Evolutionary conservation across 225 moss, liverwort and hornwort species (phyloP).

Genomic region (Lunularia cruciata): DNA sequence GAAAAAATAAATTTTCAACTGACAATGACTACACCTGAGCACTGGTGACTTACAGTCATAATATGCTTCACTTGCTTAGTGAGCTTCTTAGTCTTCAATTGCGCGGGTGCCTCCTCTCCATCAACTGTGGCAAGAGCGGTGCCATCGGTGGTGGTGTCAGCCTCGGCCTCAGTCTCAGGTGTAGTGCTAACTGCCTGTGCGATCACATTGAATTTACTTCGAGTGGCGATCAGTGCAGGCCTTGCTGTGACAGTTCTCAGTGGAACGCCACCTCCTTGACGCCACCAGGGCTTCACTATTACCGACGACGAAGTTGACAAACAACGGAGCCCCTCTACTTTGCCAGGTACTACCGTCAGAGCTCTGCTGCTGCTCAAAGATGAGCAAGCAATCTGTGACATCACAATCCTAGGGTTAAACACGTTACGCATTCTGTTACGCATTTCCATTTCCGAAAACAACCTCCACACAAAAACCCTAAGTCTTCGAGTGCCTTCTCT

Average conservation of each 20-base stretch:
- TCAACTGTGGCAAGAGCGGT: constrained; percentile 40
- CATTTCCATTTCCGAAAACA: no score
- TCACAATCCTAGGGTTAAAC: background rate
- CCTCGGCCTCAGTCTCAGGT: constrained; percentile 56
- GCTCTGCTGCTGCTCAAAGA: constrained; percentile 65
- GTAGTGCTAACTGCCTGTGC: constrained; percentile 78
- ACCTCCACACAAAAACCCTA: constrained; percentile 8
- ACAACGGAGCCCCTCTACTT: constrained; percentile 49
- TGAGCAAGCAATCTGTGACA: constrained; percentile 69
- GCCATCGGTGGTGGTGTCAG: constrained; percentile 35
- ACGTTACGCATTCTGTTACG: no score
- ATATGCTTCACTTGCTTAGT: constrained; percentile 97
- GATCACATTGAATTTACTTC: constrained; percentile 57
- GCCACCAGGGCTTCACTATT: constrained; percentile 71
- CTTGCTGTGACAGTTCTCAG: constrained; percentile 60
- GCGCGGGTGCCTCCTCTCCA: constrained; percentile 52
- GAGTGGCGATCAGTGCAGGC: constrained; percentile 47
- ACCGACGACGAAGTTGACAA: constrained; percentile 51
- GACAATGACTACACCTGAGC: no score
- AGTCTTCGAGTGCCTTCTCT: no score
- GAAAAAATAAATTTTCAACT: no score
- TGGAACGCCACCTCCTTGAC: constrained; percentile 55
- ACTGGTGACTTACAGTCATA: constrained; percentile 69
- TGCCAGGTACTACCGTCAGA: constrained; percentile 49
- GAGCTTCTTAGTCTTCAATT: constrained; percentile 88